Base-by-base conservation (phyloP, 208 protist species). In the Novymonas esmeraldas region DNA sequence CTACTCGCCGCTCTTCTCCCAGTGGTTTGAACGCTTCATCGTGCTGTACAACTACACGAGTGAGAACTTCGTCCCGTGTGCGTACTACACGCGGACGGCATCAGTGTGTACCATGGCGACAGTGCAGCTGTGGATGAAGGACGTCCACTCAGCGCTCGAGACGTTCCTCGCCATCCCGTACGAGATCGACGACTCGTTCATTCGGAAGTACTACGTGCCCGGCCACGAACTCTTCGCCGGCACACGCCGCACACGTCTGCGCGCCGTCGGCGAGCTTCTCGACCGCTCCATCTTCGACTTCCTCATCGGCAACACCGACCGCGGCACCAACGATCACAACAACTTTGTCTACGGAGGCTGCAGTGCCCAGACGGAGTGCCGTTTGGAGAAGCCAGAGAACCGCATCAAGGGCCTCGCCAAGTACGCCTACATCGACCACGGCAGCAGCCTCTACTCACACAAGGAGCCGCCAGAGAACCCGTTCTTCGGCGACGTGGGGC, bases 281-380 rank as follows among this genome's bases (percentile, higher is more conserved):
- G 89, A 92, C 65, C 84, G 89, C 54, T 84, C 85, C 63, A 87
- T 95, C 57, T 95, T 92, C 51, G 89, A 95, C 75, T 95, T 95
- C 44, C 41, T 95, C 9, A 92, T 92, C 45, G 85, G 84, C 18
- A 95, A 95, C 73, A 80, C 79, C 7, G 89, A 95, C 64, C 73
- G 89, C 11, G 89, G 89, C 22, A 87, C 90, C 73, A 89, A 92
- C 71, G 67, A 91, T 51, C 85, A 95, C 73, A 95, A 95, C 65
- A 95, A 95, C 76, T 95, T 92, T 63, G 89, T 88, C 24, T 95
- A 92, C 67, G 89, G 89, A 51, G 89, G 89, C 5, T 95, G 89
- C 67, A 91, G 78, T 64, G 60, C 46, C 10, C 64, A 73, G 28
- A 92, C 84, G 10, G 67, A 67, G 54, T 92, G 85, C 61, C 39